Percentiles rank a stretch among this genome's conserved stretches.
phyloP scores from a whole-genome alignment of 495 filamentous ascomycete species.

The Penicillium pancosmium region DNA sequence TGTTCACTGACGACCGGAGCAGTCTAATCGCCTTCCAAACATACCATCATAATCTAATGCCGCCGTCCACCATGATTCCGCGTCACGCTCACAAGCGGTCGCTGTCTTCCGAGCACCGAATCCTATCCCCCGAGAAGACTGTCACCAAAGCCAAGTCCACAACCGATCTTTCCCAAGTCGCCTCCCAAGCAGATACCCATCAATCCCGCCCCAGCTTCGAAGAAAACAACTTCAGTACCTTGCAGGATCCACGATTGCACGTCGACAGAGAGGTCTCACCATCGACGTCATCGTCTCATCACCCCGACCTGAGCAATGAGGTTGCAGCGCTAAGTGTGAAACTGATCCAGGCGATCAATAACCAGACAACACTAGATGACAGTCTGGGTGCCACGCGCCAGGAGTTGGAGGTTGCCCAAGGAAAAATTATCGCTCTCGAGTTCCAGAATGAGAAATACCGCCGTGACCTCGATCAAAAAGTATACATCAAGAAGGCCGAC shows the following conservation, averaged over 20 bases:
- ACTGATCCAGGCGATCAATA: slow-evolving; percentile 94
- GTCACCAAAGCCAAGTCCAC: slow-evolving; percentile 49
- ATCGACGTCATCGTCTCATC: slow-evolving; percentile 50
- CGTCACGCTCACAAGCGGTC: slow-evolving; percentile 48
- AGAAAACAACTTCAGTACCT: slow-evolving; percentile 51
- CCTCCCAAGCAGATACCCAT: slow-evolving; percentile 9
- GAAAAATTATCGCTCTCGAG: slow-evolving; percentile 70
- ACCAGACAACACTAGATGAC: slow-evolving; percentile 92
- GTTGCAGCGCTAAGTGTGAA: slow-evolving; percentile 92
- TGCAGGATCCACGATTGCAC: slow-evolving; percentile 52
- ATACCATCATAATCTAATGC: slow-evolving; percentile 42
- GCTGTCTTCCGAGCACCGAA: slow-evolving; percentile 44
- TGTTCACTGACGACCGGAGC: slow-evolving; percentile 11
- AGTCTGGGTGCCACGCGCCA: slow-evolving; percentile 78
- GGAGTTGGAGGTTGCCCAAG: slow-evolving; percentile 76
- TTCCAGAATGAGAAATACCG: slow-evolving; percentile 67
- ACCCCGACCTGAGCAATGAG: slow-evolving; percentile 83
- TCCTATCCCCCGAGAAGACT: slow-evolving; percentile 42
- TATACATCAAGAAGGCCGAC: slow-evolving; percentile 69
- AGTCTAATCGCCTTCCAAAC: slow-evolving; percentile 52
- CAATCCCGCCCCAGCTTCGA: slow-evolving; percentile 18
- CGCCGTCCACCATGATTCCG: slow-evolving; percentile 48
- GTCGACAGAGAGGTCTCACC: slow-evolving; percentile 38
- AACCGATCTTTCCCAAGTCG: slow-evolving; percentile 40
- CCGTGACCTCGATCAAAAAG: slow-evolving; percentile 68